Conservation (phyloP, 2,329 filamentous ascomycete species). For the Colletotrichum sp. region DNA sequence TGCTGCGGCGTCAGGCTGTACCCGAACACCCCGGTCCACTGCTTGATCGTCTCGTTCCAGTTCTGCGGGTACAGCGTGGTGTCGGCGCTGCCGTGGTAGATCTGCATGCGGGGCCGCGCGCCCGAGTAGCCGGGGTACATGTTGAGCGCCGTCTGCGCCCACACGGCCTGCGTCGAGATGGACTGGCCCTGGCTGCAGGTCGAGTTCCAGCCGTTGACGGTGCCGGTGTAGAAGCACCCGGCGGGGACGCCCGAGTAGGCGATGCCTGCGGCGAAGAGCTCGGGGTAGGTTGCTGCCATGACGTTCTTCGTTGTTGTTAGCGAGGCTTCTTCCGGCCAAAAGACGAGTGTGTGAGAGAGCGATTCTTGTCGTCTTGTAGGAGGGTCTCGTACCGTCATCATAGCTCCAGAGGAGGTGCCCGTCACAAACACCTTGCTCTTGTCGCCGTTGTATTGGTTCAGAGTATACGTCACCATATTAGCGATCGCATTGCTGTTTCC, state of each 20-base stretch:
- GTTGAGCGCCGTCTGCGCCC: conserved; percentile 49
- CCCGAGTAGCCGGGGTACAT: conserved; percentile 57
- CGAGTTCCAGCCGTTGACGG: conserved; percentile 52
- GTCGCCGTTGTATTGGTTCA: conserved; percentile 58
- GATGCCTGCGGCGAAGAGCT: conserved; percentile 49
- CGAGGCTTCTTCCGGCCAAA: not conserved
- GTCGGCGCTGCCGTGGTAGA: conserved; percentile 62
- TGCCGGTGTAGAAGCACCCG: conserved; percentile 48
- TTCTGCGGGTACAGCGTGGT: conserved; percentile 55
- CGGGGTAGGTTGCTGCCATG: conserved; percentile 50
- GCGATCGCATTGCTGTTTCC: conserved; percentile 61
- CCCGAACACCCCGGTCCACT: conserved; percentile 58
- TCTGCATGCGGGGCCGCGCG: conserved; percentile 57
- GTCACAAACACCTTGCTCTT: conserved; percentile 57
- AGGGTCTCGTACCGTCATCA: conserved; percentile 45
- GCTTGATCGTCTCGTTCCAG: conserved; percentile 61
- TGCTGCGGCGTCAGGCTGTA: conserved; percentile 30
- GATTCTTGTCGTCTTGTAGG: not conserved
- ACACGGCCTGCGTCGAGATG: conserved; percentile 46
- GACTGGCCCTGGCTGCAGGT: conserved; percentile 53
- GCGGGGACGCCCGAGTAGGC: conserved; percentile 49
- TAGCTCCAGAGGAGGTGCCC: conserved; percentile 52
- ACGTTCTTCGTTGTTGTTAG: conserved; percentile 37
- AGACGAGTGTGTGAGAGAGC: accelerated
- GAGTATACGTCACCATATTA: conserved; percentile 62